Evolutionary conservation across 2,329 filamentous ascomycete species (phyloP), one percentile per base, ranked within the genome.

Genomic region (Lachnellula subtilissima): DNA sequence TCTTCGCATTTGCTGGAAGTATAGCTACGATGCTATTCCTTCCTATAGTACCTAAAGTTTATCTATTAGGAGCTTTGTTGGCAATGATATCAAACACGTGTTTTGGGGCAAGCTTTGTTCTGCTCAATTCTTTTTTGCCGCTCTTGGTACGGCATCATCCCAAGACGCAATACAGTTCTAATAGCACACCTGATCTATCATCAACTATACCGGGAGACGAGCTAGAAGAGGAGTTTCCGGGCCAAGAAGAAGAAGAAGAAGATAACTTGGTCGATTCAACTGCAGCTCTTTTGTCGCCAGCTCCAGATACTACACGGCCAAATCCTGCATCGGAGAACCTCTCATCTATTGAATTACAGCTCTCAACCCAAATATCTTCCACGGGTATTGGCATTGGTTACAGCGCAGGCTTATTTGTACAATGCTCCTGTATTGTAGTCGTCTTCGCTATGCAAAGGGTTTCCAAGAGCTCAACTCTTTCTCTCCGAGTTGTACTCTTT

Each of bases 331-430:
- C 58, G 71, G 77, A 54, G 76, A 83, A 64, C 70, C 79, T 63
- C 43, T 79, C 91, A 66, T 76, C 82, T 61, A 68, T 78, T 46
- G 89, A 93, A 70, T 81, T 97, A 60, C 82, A 84, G 59, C 76
- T 97, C 7, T 96, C 92, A 0, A 96, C 92, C 1, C 85, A 87
- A 64, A 95, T 99, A 60, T 97, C 93, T 0, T 90, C 92, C 2
- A 88, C 88, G 66, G 94, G 94, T 11, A 93, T 97, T 52, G 93
- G 92, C 0, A 96, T 96, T 59, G 94, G 94, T 12, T 99, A 99
- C 69, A 84, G 88, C 39, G 91, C 91, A 1, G 91, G 89, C 0
- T 79, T 97, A 0, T 83, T 95, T 56, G 78, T 97, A 11, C 94
- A 97, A 70, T 87, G 89, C 58, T 69, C 91, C 2, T 86, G 87